Evolutionary conservation across 257 asterid genomes (phyloP).

Genomic region (Coffea canephora): DNA sequence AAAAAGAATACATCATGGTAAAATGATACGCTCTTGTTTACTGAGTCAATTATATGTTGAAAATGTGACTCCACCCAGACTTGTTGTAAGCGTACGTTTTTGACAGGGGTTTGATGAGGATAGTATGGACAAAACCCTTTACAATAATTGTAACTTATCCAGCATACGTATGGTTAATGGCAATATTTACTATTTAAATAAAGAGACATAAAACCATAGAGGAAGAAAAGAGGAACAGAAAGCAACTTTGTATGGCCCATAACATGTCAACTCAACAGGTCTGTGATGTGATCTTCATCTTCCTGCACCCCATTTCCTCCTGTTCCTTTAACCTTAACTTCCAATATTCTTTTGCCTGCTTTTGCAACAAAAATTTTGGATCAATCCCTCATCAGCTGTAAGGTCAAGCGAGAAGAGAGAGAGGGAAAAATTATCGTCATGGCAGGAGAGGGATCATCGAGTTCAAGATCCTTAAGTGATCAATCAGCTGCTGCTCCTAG

Average conservation of each 20-base stretch:
- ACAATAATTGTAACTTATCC: constrained; percentile 31
- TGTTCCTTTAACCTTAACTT: constrained; percentile 36
- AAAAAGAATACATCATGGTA: background rate
- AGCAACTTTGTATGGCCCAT: constrained; percentile 65
- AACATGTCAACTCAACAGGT: constrained; percentile 60
- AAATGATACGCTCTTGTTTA: background rate
- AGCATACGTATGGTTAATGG: constrained; percentile 26
- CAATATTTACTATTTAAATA: background rate
- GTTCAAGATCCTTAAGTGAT: constrained; percentile 44
- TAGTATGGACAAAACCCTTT: constrained; percentile 18
- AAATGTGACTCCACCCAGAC: background rate
- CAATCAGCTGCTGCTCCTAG: constrained; percentile 35
- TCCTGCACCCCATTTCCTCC: constrained; percentile 25
- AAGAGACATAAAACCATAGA: constrained; percentile 12
- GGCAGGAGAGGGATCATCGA: constrained; percentile 51
- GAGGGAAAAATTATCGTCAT: constrained; percentile 26
- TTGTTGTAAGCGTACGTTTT: constrained; percentile 2
- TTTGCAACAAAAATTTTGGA: constrained; percentile 26
- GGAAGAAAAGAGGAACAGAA: constrained; percentile 32
- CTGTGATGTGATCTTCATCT: constrained; percentile 48
- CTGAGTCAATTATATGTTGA: background rate
- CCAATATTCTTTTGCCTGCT: constrained; percentile 28
- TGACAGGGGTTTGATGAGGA: constrained; percentile 12
- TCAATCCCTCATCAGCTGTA: background rate
- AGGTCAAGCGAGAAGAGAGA: constrained; percentile 28